These are phyloP conservation scores for Termitomyces sp. DNA, from an alignment of 768 basidiomycete species.

Conservation along the genomic window DNA sequence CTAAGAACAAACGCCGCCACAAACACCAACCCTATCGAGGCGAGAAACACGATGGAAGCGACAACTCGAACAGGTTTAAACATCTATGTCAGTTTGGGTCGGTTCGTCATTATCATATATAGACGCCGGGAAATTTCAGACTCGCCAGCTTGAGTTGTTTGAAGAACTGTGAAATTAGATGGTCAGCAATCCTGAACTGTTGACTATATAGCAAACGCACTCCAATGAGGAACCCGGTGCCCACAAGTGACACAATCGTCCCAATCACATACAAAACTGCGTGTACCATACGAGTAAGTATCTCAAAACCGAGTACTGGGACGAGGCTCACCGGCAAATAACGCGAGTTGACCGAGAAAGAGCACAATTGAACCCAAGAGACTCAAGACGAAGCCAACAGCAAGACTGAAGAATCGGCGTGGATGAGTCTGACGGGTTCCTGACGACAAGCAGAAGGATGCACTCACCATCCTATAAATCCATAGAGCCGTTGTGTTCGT, in stretches of 20 bases:
- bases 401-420: conserved; percentile 44
- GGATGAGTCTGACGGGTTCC: not conserved
- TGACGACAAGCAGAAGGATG: not conserved
- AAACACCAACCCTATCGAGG: conserved; percentile 76
- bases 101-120: not conserved
- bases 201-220: conserved; percentile 39
- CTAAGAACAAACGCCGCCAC: conserved; percentile 76
- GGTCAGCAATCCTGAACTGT: conserved; percentile 1
- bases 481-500: conserved; percentile 77
- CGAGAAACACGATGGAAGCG: conserved; percentile 76
- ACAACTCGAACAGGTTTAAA: conserved; percentile 89
- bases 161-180: conserved; percentile 47
- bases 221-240: conserved; percentile 89
- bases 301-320: not conserved
- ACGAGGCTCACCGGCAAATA: conserved; percentile 66
- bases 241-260: conserved; percentile 74
- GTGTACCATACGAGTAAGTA: conserved; percentile 3
- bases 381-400: conserved; percentile 74
- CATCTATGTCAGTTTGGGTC: conserved; percentile 51
- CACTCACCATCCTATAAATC: conserved; percentile 77
- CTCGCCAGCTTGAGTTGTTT: conserved; percentile 77
- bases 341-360: conserved; percentile 59
- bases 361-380: conserved; percentile 74
- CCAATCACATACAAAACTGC: conserved; percentile 81
- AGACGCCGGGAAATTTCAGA: not conserved